Evolutionary conservation across 192 early-diverging fungal species (phyloP).

Genomic region (Backusella westeae): DNA sequence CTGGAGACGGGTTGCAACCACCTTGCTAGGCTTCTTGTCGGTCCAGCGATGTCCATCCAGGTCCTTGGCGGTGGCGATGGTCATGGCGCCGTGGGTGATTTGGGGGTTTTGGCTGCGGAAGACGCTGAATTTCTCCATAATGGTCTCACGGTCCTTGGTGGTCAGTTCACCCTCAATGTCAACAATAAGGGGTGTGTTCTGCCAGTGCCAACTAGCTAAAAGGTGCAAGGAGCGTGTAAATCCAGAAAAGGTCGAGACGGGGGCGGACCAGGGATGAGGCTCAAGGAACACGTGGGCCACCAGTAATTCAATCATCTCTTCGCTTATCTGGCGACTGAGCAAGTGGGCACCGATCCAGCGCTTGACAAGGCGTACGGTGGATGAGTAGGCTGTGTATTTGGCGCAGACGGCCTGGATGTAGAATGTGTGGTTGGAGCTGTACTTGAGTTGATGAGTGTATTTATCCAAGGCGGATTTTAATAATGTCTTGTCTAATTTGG

Average conservation of each 20-base stretch:
- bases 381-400: conserved; percentile 68
- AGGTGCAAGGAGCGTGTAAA: conserved; percentile 76
- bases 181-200: conserved; percentile 73
- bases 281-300: conserved; percentile 71
- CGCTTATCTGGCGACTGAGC: conserved; percentile 65
- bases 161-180: conserved; percentile 69
- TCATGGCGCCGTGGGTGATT: conserved; percentile 55
- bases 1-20: conserved; percentile 61
- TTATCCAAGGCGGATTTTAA: conserved; percentile 48
- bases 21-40: conserved; percentile 47
- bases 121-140: conserved; percentile 57
- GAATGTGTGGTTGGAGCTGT: conserved; percentile 54
- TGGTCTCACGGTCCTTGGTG: conserved; percentile 40
- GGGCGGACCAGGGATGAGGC: conserved; percentile 54
- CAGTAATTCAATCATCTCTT: conserved; percentile 79
- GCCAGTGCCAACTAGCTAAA: conserved; percentile 74
- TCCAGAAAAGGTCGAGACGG: conserved; percentile 66
- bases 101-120: conserved; percentile 40
- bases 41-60: conserved; percentile 59
- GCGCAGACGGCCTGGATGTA: conserved; percentile 76
- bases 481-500: conserved; percentile 39
- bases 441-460: conserved; percentile 47
- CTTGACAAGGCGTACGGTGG: conserved; percentile 85
- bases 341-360: conserved; percentile 87
- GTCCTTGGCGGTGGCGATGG: conserved; percentile 66